These are phyloP conservation scores for Aspergillus wentii DNA, from an alignment of 495 filamentous ascomycete species.

Conservation along the genomic window DNA sequence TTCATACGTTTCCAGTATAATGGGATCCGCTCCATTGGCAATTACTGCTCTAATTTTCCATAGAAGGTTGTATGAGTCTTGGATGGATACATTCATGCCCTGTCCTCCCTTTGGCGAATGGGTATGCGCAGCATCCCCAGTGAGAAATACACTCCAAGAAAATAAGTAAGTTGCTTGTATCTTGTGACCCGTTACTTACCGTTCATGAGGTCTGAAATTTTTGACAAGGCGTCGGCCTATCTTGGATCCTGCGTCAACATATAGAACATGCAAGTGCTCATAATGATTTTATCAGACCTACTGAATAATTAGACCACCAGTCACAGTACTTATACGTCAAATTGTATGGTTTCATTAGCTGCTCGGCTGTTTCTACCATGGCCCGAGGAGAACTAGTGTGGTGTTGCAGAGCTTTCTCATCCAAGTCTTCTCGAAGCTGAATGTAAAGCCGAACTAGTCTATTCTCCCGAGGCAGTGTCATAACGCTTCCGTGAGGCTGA, in stretches of 20 bases:
- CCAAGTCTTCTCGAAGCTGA: constrained; percentile 43
- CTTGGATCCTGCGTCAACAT: constrained; percentile 1
- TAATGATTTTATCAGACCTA: too few relatives aligned
- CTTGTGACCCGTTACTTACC: too few relatives aligned
- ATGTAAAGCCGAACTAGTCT: constrained; percentile 65
- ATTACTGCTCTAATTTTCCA: constrained; percentile 68
- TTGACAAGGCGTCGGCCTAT: constrained; percentile 9
- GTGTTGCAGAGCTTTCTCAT: constrained; percentile 24
- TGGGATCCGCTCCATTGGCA: constrained; percentile 42
- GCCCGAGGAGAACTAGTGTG: constrained; percentile 49
- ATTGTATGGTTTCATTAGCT: constrained; percentile 39
- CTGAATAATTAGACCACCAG: too few relatives aligned
- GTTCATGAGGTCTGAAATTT: constrained; percentile 50
- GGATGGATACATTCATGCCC: constrained; percentile 70
- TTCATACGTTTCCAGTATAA: constrained; percentile 60
- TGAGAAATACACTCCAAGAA: constrained; percentile 61
- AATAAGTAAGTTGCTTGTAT: too few relatives aligned
- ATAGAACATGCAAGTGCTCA: too few relatives aligned
- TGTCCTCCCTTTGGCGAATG: constrained; percentile 66
- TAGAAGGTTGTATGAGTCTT: constrained; percentile 67
- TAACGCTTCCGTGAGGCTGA: constrained; percentile 51
- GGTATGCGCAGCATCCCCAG: constrained; percentile 57
- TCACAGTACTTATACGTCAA: constrained; percentile 19
- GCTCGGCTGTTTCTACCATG: constrained; percentile 54
- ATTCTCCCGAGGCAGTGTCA: constrained; percentile 65